Percentiles rank a stretch among this genome's conserved stretches.
Conservation (phyloP, 306 rosid species). For the Nissolia schottii region DNA sequence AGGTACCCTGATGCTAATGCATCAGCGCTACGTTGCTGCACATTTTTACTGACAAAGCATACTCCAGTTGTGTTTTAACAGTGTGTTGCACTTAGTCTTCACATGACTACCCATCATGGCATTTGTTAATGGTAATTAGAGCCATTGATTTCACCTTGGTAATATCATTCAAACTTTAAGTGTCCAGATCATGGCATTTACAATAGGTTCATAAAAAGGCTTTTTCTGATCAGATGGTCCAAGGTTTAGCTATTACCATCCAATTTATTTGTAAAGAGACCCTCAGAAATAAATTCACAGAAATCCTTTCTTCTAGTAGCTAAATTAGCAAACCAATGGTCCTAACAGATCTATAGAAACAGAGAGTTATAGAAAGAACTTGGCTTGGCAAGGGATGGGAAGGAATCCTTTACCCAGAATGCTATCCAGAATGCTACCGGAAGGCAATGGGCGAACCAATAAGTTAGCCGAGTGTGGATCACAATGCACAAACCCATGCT, state of each 20-base stretch:
- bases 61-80: neutral
- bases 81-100: neutral
- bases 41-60: neutral
- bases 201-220: neutral
- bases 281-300: neutral
- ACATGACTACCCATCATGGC: neutral
- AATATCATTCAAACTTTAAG: neutral
- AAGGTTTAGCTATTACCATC: neutral
- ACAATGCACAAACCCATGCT: conserved; percentile 97
- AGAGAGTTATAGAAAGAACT: neutral
- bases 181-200: neutral
- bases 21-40: neutral
- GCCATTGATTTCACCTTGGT: neutral
- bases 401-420: conserved; percentile 56
- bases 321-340: conserved; percentile 1
- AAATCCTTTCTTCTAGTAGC: neutral
- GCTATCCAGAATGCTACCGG: conserved; percentile 49
- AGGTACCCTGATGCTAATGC: neutral
- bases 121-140: neutral
- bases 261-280: neutral
- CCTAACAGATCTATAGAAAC: neutral
- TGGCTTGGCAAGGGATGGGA: neutral
- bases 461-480: conserved; percentile 97
- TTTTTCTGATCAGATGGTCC: neutral
- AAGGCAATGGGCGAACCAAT: conserved; percentile 82